Base-by-base conservation (phyloP, 2,329 filamentous ascomycete species). In the Chaetomium olivaceum region DNA sequence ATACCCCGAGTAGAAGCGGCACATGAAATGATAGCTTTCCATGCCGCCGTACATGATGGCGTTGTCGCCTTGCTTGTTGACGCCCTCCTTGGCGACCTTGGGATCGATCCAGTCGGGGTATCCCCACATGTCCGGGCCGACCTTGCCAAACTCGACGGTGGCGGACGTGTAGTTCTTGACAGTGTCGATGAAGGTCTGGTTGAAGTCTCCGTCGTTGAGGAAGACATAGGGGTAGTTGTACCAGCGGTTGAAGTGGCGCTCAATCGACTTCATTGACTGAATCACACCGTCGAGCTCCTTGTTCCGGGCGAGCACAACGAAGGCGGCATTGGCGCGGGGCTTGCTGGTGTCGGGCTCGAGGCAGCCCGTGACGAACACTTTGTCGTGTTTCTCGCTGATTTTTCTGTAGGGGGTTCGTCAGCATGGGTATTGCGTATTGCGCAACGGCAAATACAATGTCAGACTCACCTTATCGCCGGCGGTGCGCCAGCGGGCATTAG, bases 21-120 rank as follows among this genome's bases (percentile, higher is more conserved):
- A 99, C 95, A 99, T 99, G 79, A 96, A 90, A 75, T 99, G 95
- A 76, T 99, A 99, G 80, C 93, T 97, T 78, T 98, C 95, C 84
- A 99, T 90, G 56, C 95, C 95, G 77, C 95, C 95, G 77, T 98
- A 99, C 95, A 99, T 99, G 82, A 99, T 96, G 56, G 95, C 95
- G 59, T 89, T 89, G 78, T 99, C 95, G 70, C 95, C 95, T 78
- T 99, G 95, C 81, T 97, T 97, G 62, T 91, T 88, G 74, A 99
- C 96, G 67, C 94, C 94, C 78, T 99, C 95, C 80, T 93, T 93
- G 70, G 93, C 94, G 61, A 97, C 92, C 77, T 95, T 93, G 71
- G 88, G 87, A 76, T 99, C 93, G 61, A 95, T 91, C 95, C 95
- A 99, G 73, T 97, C 93, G 6, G 95, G 95, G 77, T 90, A 98